Base-by-base conservation (phyloP, 2,329 filamentous ascomycete genomes). In the Ceratocystis variospora region DNA sequence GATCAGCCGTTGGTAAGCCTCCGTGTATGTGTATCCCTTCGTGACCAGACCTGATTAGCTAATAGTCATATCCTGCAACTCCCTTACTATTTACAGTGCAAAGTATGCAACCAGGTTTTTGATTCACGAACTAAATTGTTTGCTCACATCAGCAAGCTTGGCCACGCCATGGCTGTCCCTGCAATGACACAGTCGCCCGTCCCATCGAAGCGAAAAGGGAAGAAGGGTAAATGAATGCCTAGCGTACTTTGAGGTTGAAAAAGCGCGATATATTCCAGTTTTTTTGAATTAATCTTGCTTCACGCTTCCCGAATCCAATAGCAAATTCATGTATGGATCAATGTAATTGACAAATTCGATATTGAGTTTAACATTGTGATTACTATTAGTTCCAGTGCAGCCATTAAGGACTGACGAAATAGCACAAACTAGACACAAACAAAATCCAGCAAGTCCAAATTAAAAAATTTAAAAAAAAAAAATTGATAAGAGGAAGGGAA, bases 111-210 rank as follows among this genome's bases (percentile, higher is more conserved):
- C 2, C 75, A 76, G 67, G 69, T 67, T 0, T 84, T 83, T 66
- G 69, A 82, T 0, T 90, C 87, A 1, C 87, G 85, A 70, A 87
- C 83, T 5, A 85, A 84, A 70, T 75, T 95, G 19, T 93, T 93
- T 73, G 78, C 82, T 64, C 90, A 95, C 74, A 80, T 94, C 67
- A 83, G 84, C 69, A 81, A 85, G 8, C 75, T 82, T 19, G 77
- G 77, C 8, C 89, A 94, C 76, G 87, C 86, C 5, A 82, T 84
- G 37, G 77, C 78, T 2, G 73, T 31, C 7, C 37, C 55, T 12
- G 7, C 2, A 25, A 7, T 17, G 48, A 10, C 48, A 28, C 19
- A 10, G 28, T 15, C 25, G 3, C 48, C 48, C 25, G 22, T 31
- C 62, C 25, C 57, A 53, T 59, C 55, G 46, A 63, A 66, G 19